Evolutionary conservation across 495 filamentous ascomycete genomes (phyloP), one percentile per base, ranked within the genome.

Genomic region (Rusavskia elegans): DNA sequence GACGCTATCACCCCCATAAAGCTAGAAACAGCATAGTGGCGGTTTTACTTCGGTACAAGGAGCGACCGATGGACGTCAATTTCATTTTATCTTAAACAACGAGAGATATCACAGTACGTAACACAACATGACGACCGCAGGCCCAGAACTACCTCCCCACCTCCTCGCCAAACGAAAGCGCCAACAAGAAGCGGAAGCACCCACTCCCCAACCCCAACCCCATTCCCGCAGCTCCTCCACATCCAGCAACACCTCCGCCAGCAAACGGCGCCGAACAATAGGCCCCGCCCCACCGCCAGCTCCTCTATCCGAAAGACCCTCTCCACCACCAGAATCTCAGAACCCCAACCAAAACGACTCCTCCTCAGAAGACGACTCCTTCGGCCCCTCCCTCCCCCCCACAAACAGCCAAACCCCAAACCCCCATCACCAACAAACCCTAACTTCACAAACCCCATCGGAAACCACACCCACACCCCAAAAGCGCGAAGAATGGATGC

Each of bases 401-500:
- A 63, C 42, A 59, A n/a, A 62, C 66, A 4, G 61, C 68, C 4
- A 66, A 71, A 51, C 39, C 39, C 39, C 73, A 74, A 56, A 5
- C 92, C 0, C 77, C 76, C 5, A 66, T 73, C 25, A 69, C 73
- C 35, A 78, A 79, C 57, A 17, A 17, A 17, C 39, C n/a, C 3
- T 14, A 11, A 10, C 32, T 11, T 2, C 39, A 20, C 7, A n/a
- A 17, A 2, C 39, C n/a, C n/a, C n/a, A n/a, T 42, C 59, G 14
- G 63, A 66, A 5, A 60, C 68, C 6, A 67, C 71, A 51, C 32
- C 32, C 32, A 74, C 73, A 55, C 65, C 64, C 17, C 72, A 75
- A 35, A 35, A 35, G 53, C 79, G 92, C 51, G 92, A 94, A 68
- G 81, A 87, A 59, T 98, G 92, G 92, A 98, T 98, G 92, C 73